Base-by-base conservation (phyloP, 768 basidiomycete species). In the Phaeotremella skinneri region DNA sequence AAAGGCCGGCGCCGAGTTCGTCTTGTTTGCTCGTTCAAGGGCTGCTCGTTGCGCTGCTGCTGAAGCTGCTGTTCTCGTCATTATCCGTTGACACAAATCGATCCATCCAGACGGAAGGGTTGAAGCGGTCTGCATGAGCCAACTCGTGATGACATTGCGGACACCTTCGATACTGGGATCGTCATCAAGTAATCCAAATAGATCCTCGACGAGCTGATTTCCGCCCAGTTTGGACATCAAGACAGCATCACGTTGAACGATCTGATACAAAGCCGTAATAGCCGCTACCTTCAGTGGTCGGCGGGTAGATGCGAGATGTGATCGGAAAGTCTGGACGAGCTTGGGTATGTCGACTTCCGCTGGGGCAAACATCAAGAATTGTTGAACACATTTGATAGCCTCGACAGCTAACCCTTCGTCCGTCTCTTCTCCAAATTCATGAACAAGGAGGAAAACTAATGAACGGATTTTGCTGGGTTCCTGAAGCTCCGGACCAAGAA, bases 41-140 rank as follows among this genome's bases (percentile, higher is more conserved):
- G 63, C 59, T 0, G 58, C 57, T 34, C 50, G 53, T 41, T 23
- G 23, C 25, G 55, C 47, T 83, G 84, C 68, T 85, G 87, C 68
- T 88, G 89, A 85, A 1, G 89, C 90, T 3, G 90, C 91, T 11
- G 91, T 93, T 9, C 90, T 83, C 4, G 90, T 86, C 91, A 99
- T 97, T 72, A 99, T 98, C 25, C 91, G 82, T 76, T 97, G 94
- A 69, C 94, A 98, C 1, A 98, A 82, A 71, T 93, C 92, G 56
- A 99, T 96, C 96, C 96, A 99, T 0, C 93, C 96, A 0, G 89
- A 91, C 0, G 96, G 94, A 61, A 92, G 90, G 56, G 89, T 84
- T 20, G 89, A 82, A 1, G 91, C 93, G 0, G 96, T 98, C 76
- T 99, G 96, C 62, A 88, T 85, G 5, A 98, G 81, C 96, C 96